Conservation (phyloP, 2,329 filamentous ascomycete genomes). For the Ceratocystis ficicola region DNA sequence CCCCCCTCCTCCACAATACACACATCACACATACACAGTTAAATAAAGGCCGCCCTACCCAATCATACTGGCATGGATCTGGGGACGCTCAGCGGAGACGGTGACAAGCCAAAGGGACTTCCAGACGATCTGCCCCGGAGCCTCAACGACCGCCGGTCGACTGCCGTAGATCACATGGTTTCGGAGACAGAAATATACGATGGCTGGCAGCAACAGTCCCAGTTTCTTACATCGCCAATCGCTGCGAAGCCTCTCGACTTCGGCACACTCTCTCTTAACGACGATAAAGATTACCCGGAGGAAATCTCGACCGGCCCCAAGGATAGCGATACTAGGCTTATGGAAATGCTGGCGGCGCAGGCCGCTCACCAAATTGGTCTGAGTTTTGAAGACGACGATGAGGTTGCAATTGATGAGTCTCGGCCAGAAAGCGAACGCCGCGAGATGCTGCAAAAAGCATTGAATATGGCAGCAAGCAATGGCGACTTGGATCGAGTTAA, state of each 20-base stretch:
- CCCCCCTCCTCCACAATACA: slow-evolving; percentile 21
- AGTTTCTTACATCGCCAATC: slow-evolving; percentile 80
- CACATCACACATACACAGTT: slow-evolving; percentile 28
- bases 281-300: slow-evolving; percentile 47
- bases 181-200: slow-evolving; percentile 95
- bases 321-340: slow-evolving; percentile 75
- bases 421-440: slow-evolving; percentile 66
- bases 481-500: slow-evolving; percentile 75
- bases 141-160: slow-evolving; percentile 70
- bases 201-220: slow-evolving; percentile 97
- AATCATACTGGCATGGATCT: slow-evolving; percentile 44
- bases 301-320: slow-evolving; percentile 40
- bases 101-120: slow-evolving; percentile 42
- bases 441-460: slow-evolving; percentile 67
- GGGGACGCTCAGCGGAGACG: slow-evolving; percentile 36
- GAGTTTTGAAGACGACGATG: slow-evolving; percentile 65
- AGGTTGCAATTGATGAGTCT: slow-evolving; percentile 61
- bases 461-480: slow-evolving; percentile 95
- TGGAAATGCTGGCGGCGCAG: slow-evolving; percentile 93
- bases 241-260: slow-evolving; percentile 75
- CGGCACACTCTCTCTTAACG: slow-evolving; percentile 67
- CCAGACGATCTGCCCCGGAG: slow-evolving; percentile 82
- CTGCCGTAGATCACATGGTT: slow-evolving; percentile 49
- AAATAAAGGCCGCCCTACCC: slow-evolving; percentile 20
- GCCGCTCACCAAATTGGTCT: slow-evolving; percentile 69